Conservation (phyloP, 2,329 filamentous ascomycete genomes). For the Thielaviopsis musarum region DNA sequence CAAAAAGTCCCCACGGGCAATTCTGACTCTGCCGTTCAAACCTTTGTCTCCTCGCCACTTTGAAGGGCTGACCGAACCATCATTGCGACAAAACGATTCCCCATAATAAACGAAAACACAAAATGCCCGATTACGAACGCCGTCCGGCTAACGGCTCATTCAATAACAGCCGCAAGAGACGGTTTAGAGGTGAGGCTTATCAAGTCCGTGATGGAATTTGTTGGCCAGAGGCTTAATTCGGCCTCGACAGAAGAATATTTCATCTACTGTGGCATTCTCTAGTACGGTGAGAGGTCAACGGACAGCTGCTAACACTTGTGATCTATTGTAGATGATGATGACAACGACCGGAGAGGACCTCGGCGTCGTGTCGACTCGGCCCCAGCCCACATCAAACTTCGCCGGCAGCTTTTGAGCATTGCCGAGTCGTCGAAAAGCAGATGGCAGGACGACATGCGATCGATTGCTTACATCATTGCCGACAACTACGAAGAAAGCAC, state of each 20-base stretch:
- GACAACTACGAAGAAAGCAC: conserved; percentile 70
- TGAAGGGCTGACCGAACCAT: neutral
- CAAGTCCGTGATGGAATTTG: neutral
- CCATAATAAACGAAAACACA: neutral
- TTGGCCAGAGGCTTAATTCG: neutral
- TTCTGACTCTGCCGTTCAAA: no score
- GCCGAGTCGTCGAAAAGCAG: conserved; percentile 67
- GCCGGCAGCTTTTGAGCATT: conserved; percentile 62
- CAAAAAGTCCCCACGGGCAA: no score
- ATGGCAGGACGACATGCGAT: conserved; percentile 61
- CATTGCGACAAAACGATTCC: neutral
- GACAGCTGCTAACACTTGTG: neutral
- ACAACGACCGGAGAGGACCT: conserved; percentile 60
- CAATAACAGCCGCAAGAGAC: conserved; percentile 53
- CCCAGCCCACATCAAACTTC: conserved; percentile 52
- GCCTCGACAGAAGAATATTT: neutral
- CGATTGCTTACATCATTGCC: conserved; percentile 58
- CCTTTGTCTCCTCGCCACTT: neutral
- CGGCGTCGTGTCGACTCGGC: conserved; percentile 56
- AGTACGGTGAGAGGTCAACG: neutral
- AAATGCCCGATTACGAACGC: conserved; percentile 41
- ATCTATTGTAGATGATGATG: conserved; percentile 33
- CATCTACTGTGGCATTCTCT: neutral
- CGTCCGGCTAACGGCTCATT: conserved; percentile 28
- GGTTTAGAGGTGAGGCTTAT: conserved; percentile 51